Conservation (phyloP, 192 early-diverging fungal genomes). For the Gaertneriomyces semiglobifer region DNA sequence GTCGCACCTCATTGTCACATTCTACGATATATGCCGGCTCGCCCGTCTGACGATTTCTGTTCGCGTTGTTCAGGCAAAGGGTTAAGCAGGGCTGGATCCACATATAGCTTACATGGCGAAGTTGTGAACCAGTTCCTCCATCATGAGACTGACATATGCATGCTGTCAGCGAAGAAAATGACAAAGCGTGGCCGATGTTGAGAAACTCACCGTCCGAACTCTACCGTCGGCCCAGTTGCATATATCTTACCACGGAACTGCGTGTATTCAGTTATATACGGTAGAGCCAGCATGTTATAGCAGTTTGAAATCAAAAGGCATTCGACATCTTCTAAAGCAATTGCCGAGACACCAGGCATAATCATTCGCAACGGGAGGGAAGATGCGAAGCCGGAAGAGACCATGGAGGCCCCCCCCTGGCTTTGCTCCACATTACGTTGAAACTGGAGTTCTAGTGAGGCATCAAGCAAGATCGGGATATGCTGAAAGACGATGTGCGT, state of each 20-base stretch:
- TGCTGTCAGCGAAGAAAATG: neutral
- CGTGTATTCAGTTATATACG: constrained; percentile 79
- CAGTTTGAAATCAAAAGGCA: constrained; percentile 72
- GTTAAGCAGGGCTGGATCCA: too few species aligned
- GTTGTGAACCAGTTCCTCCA: constrained; percentile 61
- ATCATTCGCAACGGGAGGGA: neutral
- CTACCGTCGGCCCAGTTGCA: constrained; percentile 77
- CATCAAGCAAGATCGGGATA: constrained; percentile 20
- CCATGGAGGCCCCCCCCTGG: neutral
- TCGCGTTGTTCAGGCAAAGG: neutral
- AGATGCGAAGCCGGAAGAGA: neutral
- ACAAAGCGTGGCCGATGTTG: neutral
- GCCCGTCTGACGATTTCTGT: constrained; percentile 7
- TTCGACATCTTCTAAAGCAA: constrained; percentile 49
- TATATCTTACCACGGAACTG: constrained; percentile 72
- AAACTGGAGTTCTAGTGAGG: constrained; percentile 14
- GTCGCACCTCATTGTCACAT: constrained; percentile 30
- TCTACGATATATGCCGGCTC: neutral
- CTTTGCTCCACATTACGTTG: neutral
- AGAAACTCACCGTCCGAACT: constrained; percentile 61
- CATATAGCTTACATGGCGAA: constrained; percentile 34
- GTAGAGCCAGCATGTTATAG: constrained; percentile 71
- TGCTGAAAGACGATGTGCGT: constrained; percentile 14
- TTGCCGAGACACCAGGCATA: constrained; percentile 5
- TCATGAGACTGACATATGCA: constrained; percentile 40